Evolutionary conservation across 345 rosid genomes (phyloP).

Genomic region (Eucalyptus erythrocorys): DNA sequence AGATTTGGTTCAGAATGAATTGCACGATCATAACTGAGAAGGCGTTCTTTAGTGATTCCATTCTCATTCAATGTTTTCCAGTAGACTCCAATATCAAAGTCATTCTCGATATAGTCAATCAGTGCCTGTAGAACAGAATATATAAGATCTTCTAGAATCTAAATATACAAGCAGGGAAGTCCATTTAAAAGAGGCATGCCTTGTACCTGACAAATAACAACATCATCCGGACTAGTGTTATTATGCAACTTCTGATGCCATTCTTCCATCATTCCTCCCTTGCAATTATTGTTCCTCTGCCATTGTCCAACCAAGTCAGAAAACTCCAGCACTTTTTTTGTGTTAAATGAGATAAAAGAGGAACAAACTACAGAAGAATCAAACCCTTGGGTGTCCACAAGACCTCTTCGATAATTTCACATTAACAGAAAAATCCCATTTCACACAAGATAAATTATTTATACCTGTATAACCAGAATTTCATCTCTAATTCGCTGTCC

Average conservation of each 20-base stretch:
- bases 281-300: constrained; percentile 90
- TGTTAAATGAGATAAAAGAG: not conserved
- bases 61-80: constrained; percentile 96
- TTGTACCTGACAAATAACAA: constrained; percentile 89
- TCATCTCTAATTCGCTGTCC: constrained; percentile 99
- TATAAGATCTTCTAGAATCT: not conserved
- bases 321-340: not conserved
- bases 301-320: not conserved
- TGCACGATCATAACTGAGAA: constrained; percentile 93
- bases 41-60: constrained; percentile 89
- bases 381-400: not conserved
- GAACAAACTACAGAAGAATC: not conserved
- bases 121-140: constrained; percentile 56
- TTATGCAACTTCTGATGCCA: constrained; percentile 99
- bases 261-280: constrained; percentile 99
- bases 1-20: constrained; percentile 87
- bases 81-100: constrained; percentile 70
- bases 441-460: not conserved
- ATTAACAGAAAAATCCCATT: not conserved
- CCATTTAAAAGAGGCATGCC: not conserved
- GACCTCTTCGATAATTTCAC: not conserved
- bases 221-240: constrained; percentile 99
- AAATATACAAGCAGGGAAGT: not conserved
- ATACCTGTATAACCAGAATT: constrained; percentile 93
- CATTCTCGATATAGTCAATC: constrained; percentile 65